phyloP scores from a whole-genome alignment of 2,329 filamentous ascomycete species.

The Fusarium sp. region DNA sequence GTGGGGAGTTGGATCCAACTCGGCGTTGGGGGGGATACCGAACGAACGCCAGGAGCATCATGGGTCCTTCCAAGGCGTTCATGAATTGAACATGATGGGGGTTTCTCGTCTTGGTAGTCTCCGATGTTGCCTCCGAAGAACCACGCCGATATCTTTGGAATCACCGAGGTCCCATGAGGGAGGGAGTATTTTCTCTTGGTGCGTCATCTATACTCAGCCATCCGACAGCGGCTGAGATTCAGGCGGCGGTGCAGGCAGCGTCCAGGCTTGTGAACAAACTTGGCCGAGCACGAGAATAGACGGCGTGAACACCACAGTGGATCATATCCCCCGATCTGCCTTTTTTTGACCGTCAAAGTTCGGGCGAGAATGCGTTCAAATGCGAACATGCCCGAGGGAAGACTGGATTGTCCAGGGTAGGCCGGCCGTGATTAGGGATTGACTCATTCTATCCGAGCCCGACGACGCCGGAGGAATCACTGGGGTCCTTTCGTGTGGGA shows the following conservation, averaged over 20 bases:
- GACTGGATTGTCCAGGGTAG: constrained; percentile 1
- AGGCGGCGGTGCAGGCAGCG: constrained; percentile 29
- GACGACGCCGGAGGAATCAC: neutral
- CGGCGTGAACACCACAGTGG: constrained; percentile 2
- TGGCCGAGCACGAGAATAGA: constrained; percentile 14
- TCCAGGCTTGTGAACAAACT: neutral
- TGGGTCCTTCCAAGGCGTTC: neutral
- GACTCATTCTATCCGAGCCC: neutral
- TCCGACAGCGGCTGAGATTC: constrained; percentile 9
- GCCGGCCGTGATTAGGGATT: neutral
- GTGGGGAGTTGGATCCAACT: neutral
- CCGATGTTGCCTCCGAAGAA: neutral
- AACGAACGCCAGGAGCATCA: neutral
- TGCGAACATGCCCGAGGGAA: neutral
- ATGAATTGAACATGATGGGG: neutral
- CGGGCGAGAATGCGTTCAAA: neutral
- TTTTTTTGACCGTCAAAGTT: neutral
- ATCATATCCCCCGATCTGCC: neutral
- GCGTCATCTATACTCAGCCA: constrained; percentile 32
- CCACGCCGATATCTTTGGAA: constrained; percentile 2
- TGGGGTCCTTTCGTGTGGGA: neutral
- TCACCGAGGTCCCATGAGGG: constrained; percentile 7
- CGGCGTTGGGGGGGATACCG: neutral
- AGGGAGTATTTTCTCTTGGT: neutral
- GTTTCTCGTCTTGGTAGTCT: neutral